These are phyloP conservation scores for Tritrichomonas foetus DNA, from an alignment of 208 protist genomes.

Conservation along the genomic window DNA sequence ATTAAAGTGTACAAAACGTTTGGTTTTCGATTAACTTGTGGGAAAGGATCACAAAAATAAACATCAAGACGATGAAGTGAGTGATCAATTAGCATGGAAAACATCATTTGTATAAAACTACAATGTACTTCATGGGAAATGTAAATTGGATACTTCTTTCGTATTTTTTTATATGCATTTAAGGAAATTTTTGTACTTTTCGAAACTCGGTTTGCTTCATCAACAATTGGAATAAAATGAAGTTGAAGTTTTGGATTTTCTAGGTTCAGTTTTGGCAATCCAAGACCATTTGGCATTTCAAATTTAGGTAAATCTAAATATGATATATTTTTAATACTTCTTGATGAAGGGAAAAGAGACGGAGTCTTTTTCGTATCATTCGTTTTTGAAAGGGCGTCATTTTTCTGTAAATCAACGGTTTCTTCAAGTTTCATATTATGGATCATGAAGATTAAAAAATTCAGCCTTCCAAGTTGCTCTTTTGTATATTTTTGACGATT, in stretches of 20 bases:
- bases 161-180: neutral
- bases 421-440: neutral
- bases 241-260: neutral
- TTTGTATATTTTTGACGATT: neutral
- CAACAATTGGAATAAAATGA: neutral
- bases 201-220: neutral
- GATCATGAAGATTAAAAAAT: neutral
- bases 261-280: no score
- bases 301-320: neutral
- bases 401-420: neutral
- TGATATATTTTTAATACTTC: neutral
- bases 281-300: neutral
- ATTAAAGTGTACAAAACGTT: conserved; percentile 19
- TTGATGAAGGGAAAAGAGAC: neutral
- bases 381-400: neutral
- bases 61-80: neutral
- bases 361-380: neutral
- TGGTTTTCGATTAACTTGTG: neutral
- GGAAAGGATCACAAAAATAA: neutral
- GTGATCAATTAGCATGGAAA: neutral
- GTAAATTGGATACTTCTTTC: conserved; percentile 27
- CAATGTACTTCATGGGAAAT: neutral
- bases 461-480: neutral
- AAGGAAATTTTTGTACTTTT: neutral
- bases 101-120: neutral